These are phyloP conservation scores for Borealophlyctis nickersoniae DNA, from an alignment of 192 early-diverging fungal species.

Conservation along the genomic window DNA sequence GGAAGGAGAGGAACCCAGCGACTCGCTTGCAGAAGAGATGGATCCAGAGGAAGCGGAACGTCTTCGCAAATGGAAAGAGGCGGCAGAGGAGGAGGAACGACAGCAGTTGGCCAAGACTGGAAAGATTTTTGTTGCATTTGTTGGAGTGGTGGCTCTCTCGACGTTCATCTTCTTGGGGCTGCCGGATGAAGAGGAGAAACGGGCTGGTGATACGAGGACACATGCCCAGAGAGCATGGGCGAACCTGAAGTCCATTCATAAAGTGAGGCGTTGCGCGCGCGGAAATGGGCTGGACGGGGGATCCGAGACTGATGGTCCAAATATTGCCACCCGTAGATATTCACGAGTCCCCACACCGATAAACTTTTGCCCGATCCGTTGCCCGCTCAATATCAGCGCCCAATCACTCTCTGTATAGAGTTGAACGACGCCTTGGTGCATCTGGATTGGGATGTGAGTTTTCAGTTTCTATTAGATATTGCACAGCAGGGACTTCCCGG, in stretches of 20 bases:
- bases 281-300: background rate
- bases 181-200: conserved; percentile 31
- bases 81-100: conserved; percentile 33
- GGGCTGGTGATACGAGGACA: conserved; percentile 11
- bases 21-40: conserved; percentile 16
- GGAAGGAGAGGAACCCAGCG: background rate
- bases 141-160: background rate
- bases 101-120: conserved; percentile 30
- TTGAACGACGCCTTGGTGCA: conserved; percentile 91
- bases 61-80: conserved; percentile 31
- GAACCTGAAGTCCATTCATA: conserved; percentile 22
- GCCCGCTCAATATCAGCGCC: conserved; percentile 78
- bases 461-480: background rate
- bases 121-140: conserved; percentile 5
- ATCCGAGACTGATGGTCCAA: background rate
- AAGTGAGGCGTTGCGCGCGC: conserved; percentile 2
- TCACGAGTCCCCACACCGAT: conserved; percentile 41
- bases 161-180: conserved; percentile 35
- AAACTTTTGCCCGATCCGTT: conserved; percentile 91
- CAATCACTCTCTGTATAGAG: conserved; percentile 92
- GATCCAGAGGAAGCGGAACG: conserved; percentile 39
- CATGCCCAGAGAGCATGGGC: conserved; percentile 37
- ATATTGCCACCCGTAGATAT: conserved; percentile 9
- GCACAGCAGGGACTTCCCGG: background rate
- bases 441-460: conserved; percentile 84